Base-by-base conservation (phyloP, 1,284 basidiomycete genomes). In the Pseudomicrostroma phylloplanum region DNA sequence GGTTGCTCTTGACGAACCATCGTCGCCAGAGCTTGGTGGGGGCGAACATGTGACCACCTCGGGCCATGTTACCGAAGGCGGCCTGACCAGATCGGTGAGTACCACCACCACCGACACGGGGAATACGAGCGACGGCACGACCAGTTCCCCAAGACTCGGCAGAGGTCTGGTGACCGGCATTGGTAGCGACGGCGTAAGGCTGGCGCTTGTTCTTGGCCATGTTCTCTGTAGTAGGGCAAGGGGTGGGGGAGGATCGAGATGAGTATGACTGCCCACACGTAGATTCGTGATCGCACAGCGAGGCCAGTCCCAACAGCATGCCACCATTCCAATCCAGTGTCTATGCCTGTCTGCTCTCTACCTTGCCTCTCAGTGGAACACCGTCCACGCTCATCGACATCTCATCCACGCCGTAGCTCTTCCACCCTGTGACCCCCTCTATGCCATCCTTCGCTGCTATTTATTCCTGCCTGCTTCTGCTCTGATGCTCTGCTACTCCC, bases 1-100 rank as follows among this genome's bases (percentile, higher is more conserved):
- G 91, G 88, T 96, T 96, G 71, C 92, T 91, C 86, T 97, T 99
- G 85, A 98, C 90, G 84, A 97, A 94, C 96, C 96, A 99, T 82
- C 89, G 94, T 83, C 96, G 89, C 94, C 94, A 98, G 80, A 88
- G 91, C 86, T 96, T 97, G 84, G 94, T 98, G 51, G 96, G 94
- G 54, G 94, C 93, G 83, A 98, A 98, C 94, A 99, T 98, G 81
- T 94, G 92, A 86, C 94, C 96, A 80, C 94, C 93, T 55, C 77
- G 78, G 67, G 68, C 74, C 72, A 74, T 74, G 76, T 78, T 77
- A 81, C 94, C 96, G 84, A 98, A 97, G 49, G 94, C 93, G 81
- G 91, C 96, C 86, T 96, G 92, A 68, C 94, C 94, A 67, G 94
- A 94, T 77, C 96, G 91, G 85, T 94, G 91, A 73, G 96, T 98